phyloP scores from a whole-genome alignment of 164 flowering plant species.

The Annona cherimola region DNA sequence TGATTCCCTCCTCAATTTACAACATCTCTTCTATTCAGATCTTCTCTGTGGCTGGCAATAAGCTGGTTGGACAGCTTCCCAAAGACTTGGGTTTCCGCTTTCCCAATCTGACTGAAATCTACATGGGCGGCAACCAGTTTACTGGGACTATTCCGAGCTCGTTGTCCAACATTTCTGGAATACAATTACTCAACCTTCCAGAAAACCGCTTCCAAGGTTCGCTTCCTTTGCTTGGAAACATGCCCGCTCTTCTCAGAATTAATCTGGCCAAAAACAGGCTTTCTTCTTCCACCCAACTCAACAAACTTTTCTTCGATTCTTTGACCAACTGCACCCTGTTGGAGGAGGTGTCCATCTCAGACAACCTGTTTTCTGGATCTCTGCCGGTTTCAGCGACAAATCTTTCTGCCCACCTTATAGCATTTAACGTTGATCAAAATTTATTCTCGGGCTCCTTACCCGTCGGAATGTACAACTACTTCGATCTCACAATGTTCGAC shows the following conservation, averaged over 20 bases:
- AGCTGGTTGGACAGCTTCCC: constrained; percentile 25
- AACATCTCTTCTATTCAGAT: constrained; percentile 35
- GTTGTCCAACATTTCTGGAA: background rate
- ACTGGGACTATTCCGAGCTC: constrained; percentile 2
- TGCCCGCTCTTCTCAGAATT: no score
- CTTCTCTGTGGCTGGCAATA: constrained; percentile 29
- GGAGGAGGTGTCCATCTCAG: no score
- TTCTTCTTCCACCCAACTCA: no score
- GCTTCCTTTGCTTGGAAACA: no score
- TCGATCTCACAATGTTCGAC: background rate
- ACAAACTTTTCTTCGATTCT: no score
- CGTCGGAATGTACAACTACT: background rate
- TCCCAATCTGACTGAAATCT: constrained; percentile 20
- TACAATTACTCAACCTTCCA: background rate
- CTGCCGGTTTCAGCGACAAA: no score
- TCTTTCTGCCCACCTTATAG: no score
- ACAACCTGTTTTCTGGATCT: no score
- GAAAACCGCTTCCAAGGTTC: constrained; percentile 7
- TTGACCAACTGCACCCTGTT: no score
- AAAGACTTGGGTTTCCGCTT: constrained; percentile 15
- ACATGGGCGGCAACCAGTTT: background rate
- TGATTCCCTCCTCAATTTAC: constrained; percentile 35
- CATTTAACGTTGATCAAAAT: no score
- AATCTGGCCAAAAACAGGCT: no score
- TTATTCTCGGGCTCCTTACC: no score